These are phyloP conservation scores for Veloboletus limbatus DNA, from an alignment of 1,284 basidiomycete species.

Conservation along the genomic window DNA sequence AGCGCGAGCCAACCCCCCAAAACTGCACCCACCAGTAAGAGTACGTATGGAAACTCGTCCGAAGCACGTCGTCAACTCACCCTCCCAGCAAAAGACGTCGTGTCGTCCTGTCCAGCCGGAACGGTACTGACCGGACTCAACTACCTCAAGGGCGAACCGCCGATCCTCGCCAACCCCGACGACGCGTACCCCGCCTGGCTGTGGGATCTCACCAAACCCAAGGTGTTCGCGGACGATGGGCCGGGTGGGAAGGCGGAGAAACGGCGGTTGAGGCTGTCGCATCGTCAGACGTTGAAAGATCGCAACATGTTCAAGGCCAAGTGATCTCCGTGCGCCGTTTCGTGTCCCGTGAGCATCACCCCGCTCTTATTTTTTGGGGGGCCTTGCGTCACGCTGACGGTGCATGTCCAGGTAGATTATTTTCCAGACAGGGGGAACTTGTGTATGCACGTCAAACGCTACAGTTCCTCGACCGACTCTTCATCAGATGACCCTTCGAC, in stretches of 20 bases:
- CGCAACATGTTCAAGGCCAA: conserved; percentile 73
- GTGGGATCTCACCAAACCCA: conserved; percentile 72
- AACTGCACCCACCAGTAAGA: conserved; percentile 13
- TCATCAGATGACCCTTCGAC: conserved; percentile 36
- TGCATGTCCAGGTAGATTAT: too few relatives aligned
- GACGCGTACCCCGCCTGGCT: conserved; percentile 89
- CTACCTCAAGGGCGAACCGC: conserved; percentile 80
- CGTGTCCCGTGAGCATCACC: too few relatives aligned
- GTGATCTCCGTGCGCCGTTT: too few relatives aligned
- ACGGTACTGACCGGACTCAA: conserved; percentile 76
- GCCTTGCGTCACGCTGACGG: background rate
- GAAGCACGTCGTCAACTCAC: too few relatives aligned
- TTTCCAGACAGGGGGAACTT: too few relatives aligned
- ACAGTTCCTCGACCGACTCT: conserved; percentile 38
- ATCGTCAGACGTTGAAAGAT: conserved; percentile 66
- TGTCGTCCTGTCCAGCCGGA: conserved; percentile 64
- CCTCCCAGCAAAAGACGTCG: conserved; percentile 20
- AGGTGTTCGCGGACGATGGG: conserved; percentile 60
- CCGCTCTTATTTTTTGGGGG: background rate
- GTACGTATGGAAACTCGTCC: too few relatives aligned
- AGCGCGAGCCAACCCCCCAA: conserved; percentile 6
- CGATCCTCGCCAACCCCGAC: conserved; percentile 79
- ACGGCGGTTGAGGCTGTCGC: conserved; percentile 54
- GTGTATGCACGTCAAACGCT: background rate
- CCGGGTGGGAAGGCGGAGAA: conserved; percentile 70